phyloP scores from a whole-genome alignment of 495 filamentous ascomycete genomes.

The Penicillium antarcticum region DNA sequence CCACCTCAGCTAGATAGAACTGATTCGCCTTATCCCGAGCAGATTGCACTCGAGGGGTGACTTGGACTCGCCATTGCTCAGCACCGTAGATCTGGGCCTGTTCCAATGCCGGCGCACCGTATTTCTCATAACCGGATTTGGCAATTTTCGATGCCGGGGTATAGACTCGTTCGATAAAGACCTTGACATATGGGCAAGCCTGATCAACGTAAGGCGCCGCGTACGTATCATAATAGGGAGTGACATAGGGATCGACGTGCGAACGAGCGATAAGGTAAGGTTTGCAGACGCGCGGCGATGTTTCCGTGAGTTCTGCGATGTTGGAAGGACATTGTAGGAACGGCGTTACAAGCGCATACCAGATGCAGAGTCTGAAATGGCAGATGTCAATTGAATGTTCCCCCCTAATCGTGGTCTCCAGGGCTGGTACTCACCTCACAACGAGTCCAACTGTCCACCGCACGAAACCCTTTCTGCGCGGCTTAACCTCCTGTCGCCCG shows the following conservation, averaged over 20 bases:
- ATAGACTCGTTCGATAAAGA: constrained; percentile 63
- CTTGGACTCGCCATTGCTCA: constrained; percentile 71
- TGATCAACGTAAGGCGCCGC: constrained; percentile 77
- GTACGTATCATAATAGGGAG: constrained; percentile 85
- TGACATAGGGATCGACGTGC: constrained; percentile 67
- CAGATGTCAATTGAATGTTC: neutral
- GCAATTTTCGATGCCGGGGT: constrained; percentile 62
- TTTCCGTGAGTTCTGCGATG: constrained; percentile 59
- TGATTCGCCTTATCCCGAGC: constrained; percentile 54
- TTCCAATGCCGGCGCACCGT: constrained; percentile 74
- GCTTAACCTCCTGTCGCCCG: constrained; percentile 4
- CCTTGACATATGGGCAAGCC: constrained; percentile 69
- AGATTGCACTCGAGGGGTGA: constrained; percentile 69
- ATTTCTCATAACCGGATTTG: constrained; percentile 58
- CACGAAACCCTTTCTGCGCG: constrained; percentile 32
- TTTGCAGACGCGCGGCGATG: constrained; percentile 78
- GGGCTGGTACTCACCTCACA: constrained; percentile 53
- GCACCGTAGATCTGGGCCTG: constrained; percentile 60
- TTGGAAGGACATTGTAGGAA: constrained; percentile 79
- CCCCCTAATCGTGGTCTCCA: neutral
- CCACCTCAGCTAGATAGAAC: constrained; percentile 67
- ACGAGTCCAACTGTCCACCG: constrained; percentile 54
- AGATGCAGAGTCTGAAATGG: constrained; percentile 63
- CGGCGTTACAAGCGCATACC: constrained; percentile 79
- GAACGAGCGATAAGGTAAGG: constrained; percentile 72